Conservation (phyloP, 306 rosid genomes). For the Quercus robur region DNA sequence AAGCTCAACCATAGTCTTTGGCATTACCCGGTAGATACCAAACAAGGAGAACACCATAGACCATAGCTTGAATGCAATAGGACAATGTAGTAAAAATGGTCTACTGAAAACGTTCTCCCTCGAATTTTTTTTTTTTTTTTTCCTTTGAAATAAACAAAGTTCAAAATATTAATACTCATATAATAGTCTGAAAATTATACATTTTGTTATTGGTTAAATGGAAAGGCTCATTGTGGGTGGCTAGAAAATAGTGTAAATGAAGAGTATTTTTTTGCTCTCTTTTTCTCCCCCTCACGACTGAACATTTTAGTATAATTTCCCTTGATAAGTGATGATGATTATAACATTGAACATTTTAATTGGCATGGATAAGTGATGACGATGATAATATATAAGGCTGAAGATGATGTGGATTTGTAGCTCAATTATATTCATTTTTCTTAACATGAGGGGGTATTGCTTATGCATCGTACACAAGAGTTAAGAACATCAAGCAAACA, state of each 20-base stretch:
- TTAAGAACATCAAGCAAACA: background rate
- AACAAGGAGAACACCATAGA: too few species aligned
- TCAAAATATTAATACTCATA: background rate
- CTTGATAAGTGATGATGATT: background rate
- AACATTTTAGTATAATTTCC: background rate
- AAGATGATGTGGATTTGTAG: too few species aligned
- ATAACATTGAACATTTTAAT: background rate
- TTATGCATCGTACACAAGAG: background rate
- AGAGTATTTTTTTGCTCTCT: background rate
- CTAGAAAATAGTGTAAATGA: background rate
- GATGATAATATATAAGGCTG: too few species aligned
- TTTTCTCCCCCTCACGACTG: background rate
- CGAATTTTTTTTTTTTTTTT: too few species aligned
- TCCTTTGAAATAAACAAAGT: too few species aligned
- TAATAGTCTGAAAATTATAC: background rate
- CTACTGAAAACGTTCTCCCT: too few species aligned
- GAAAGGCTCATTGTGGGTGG: background rate
- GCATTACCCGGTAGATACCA: too few species aligned
- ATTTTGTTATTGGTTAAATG: background rate
- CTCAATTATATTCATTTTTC: background rate
- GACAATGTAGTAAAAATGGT: too few species aligned
- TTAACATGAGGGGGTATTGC: background rate
- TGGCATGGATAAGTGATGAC: background rate
- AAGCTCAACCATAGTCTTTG: too few species aligned
- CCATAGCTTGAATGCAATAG: too few species aligned